Evolutionary conservation across 768 basidiomycete species (phyloP).

Genomic region (Crucibulum laeve): DNA sequence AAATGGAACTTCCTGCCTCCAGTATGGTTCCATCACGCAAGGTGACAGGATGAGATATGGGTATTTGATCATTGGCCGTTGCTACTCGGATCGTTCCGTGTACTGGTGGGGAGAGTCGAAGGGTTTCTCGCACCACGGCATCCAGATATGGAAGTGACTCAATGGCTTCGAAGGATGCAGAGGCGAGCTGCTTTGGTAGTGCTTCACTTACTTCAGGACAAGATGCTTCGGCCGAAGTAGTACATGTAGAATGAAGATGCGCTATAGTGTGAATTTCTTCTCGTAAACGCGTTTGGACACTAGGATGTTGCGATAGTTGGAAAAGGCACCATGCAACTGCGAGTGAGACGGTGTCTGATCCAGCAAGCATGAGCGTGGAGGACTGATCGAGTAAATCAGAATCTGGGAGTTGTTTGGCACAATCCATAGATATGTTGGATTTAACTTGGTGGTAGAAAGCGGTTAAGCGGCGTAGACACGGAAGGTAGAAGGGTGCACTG

Average conservation of each 20-base stretch:
- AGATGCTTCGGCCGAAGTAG: no score
- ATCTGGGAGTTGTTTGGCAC: constrained; percentile 48
- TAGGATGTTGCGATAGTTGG: constrained; percentile 47
- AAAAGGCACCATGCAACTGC: constrained; percentile 57
- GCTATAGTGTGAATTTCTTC: no score
- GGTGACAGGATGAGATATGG: constrained; percentile 40
- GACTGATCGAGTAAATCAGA: constrained; percentile 59
- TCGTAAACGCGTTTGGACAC: constrained; percentile 51
- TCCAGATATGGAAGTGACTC: constrained; percentile 50
- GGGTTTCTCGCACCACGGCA: constrained; percentile 50
- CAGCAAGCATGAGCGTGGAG: constrained; percentile 61
- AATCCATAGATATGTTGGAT: constrained; percentile 48
- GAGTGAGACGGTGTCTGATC: constrained; percentile 56
- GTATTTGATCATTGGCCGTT: constrained; percentile 47
- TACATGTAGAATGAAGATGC: no score
- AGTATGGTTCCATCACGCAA: constrained; percentile 32
- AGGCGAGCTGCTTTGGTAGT: no score
- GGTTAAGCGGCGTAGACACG: not conserved
- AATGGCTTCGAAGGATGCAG: no score
- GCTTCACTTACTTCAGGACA: not conserved
- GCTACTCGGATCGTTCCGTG: constrained; percentile 57
- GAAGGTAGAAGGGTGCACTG: constrained; percentile 12
- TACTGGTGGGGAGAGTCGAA: constrained; percentile 53
- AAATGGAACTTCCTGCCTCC: constrained; percentile 31
- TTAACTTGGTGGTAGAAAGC: constrained; percentile 39